Conservation (phyloP, 192 early-diverging fungal genomes). For the Coemansia asiatica region DNA sequence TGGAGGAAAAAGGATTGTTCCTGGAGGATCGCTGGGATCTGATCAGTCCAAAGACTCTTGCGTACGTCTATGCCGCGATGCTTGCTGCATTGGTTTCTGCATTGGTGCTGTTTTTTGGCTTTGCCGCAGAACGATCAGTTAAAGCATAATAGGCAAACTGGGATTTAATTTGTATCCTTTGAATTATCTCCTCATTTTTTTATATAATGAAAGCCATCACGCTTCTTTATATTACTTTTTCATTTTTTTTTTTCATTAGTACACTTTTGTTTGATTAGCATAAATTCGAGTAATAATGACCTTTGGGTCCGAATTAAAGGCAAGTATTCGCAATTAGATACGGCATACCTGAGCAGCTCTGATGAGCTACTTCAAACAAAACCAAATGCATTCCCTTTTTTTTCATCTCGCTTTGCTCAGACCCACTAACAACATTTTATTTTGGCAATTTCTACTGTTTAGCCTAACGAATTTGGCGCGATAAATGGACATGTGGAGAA, state of each 20-base stretch:
- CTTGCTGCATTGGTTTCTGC: not conserved
- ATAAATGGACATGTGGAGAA: conserved; percentile 48
- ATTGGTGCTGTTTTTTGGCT: not conserved
- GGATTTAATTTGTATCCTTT: no score
- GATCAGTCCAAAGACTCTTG: not conserved
- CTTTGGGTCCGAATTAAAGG: conserved; percentile 54
- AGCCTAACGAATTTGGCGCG: conserved; percentile 54
- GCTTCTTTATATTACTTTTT: not conserved
- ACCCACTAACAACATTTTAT: not conserved
- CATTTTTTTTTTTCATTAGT: not conserved
- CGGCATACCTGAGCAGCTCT: not conserved
- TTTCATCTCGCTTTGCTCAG: not conserved
- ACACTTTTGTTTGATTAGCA: not conserved
- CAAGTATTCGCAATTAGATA: conserved; percentile 2
- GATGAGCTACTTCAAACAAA: not conserved
- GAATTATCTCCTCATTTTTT: no score
- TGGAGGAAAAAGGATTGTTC: not conserved
- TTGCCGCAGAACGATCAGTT: not conserved
- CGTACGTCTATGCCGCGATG: not conserved
- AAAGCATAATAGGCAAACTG: no score
- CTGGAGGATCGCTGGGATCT: not conserved
- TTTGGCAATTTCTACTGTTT: not conserved
- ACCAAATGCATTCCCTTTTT: not conserved
- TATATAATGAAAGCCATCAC: no score
- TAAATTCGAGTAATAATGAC: conserved; percentile 31